Evolutionary conservation across 2,329 filamentous ascomycete species (phyloP), one percentile per base, ranked within the genome.

Genomic region (Bimuria novae-zelandiae): DNA sequence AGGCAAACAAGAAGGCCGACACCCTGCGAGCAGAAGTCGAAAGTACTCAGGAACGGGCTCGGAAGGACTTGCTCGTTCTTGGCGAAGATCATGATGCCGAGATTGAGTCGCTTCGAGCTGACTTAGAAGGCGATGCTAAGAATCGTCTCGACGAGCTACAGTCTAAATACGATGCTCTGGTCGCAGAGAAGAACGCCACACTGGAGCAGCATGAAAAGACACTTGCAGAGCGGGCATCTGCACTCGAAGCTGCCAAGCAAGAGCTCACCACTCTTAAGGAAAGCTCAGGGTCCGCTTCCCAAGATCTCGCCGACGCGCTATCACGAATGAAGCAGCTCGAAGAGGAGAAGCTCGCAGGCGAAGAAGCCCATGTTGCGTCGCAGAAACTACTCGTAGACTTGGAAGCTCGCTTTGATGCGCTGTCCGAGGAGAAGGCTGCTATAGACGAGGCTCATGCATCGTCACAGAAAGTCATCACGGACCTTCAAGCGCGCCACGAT

Each of bases 51-150:
- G 63, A 70, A 3, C 58, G 58, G 19, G 68, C 72, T 36, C 56
- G 61, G 14, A 62, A 71, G 42, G 62, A 69, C 47, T 39, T 72
- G 29, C 65, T 62, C 11, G 57, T 62, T 14, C 61, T 72, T 10
- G 67, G 68, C 4, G 64, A 72, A 30, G 68, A 72, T 17, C 69
- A 69, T 27, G 70, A 71, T 17, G 59, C 58, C 10, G 66, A 73
- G 37, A 72, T 73, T 25, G 68, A 71, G 11, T 70, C 70, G 2
- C 56, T 73, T 3, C 65, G 69, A 10, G 69, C 69, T 0, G 68
- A 73, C 43, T 60, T 74, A 3, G 69, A 74, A 42, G 68, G 68
- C 6, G 70, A 73, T 39, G 71, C 70, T 3, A 72, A 71, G 49
- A 67, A 67, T 17, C 67, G 63, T 4, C 54, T 73, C 7, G 60